Conservation (phyloP, 2,329 filamentous ascomycete genomes). For the Trichoderma hamatum region DNA sequence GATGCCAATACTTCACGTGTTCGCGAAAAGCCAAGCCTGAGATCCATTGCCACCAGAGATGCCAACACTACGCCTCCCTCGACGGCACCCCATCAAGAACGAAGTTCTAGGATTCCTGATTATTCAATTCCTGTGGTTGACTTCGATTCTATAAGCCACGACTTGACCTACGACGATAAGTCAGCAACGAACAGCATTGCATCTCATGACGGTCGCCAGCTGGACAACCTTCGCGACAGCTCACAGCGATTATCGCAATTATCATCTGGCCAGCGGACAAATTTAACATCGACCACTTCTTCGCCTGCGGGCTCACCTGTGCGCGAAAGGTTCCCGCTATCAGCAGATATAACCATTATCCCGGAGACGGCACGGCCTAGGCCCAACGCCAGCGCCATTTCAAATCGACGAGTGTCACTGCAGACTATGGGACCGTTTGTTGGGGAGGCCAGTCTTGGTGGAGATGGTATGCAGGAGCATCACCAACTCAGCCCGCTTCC, state of each 20-base stretch:
- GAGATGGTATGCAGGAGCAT: background rate
- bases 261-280: conserved; percentile 63
- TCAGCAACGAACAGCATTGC: conserved; percentile 60
- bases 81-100: conserved; percentile 27
- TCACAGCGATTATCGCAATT: conserved; percentile 61
- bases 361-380: conserved; percentile 46
- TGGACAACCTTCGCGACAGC: conserved; percentile 61
- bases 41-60: conserved; percentile 53
- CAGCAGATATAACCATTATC: conserved; percentile 31
- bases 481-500: conserved; percentile 27
- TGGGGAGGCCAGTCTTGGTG: conserved; percentile 36
- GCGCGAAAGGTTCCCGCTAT: conserved; percentile 51
- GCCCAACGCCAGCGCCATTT: conserved; percentile 57
- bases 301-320: conserved; percentile 62
- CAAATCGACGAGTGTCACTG: conserved; percentile 55
- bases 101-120: conserved; percentile 26
- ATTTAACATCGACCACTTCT: conserved; percentile 61
- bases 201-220: conserved; percentile 61
- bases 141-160: conserved; percentile 37
- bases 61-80: conserved; percentile 31
- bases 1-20: conserved; percentile 42
- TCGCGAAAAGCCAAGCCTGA: conserved; percentile 48
- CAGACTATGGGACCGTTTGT: conserved; percentile 50
- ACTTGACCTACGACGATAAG: conserved; percentile 55
- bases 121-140: conserved; percentile 29